Percentiles rank a stretch among this genome's conserved stretches.
Conservation (phyloP, 306 rosid genomes). For the Vigna angularis region DNA sequence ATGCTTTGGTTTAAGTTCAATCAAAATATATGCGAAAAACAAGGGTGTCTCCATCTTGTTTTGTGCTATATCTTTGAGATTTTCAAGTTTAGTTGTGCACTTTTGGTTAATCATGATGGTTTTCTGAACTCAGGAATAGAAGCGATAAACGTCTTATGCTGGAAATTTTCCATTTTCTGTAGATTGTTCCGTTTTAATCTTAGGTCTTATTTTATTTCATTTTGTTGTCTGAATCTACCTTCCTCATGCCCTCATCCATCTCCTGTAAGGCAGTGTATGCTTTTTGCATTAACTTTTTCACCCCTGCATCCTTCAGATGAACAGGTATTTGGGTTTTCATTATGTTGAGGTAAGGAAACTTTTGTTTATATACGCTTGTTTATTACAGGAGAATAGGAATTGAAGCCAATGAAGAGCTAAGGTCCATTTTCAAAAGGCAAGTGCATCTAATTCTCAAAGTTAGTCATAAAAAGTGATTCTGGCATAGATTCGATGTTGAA, state of each 20-base stretch:
- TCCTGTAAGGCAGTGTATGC: background rate
- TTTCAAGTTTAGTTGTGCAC: conserved; percentile 3
- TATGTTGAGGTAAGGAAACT: background rate
- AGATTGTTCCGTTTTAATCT: background rate
- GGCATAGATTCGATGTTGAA: conserved; percentile 20
- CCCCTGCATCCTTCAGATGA: background rate
- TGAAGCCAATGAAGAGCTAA: conserved; percentile 95
- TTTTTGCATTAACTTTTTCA: background rate
- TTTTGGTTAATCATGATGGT: background rate
- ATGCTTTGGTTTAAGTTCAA: conserved; percentile 21
- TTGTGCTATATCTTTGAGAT: conserved; percentile 1
- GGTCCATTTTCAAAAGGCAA: conserved; percentile 84
- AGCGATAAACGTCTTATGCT: background rate
- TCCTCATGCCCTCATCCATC: conserved; percentile 7
- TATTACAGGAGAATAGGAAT: conserved; percentile 87
- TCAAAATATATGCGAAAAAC: conserved; percentile 6
- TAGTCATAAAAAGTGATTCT: conserved; percentile 58
- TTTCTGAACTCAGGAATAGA: conserved; percentile 15
- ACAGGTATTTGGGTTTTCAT: conserved; percentile 26
- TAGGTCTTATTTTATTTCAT: background rate
- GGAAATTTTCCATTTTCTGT: background rate
- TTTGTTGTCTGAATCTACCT: conserved; percentile 20
- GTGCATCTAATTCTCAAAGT: conserved; percentile 96
- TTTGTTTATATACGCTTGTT: conserved; percentile 29
- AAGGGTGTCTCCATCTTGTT: background rate